phyloP scores from a whole-genome alignment of 2,329 filamentous ascomycete genomes.

The Talaromyces sp. region DNA sequence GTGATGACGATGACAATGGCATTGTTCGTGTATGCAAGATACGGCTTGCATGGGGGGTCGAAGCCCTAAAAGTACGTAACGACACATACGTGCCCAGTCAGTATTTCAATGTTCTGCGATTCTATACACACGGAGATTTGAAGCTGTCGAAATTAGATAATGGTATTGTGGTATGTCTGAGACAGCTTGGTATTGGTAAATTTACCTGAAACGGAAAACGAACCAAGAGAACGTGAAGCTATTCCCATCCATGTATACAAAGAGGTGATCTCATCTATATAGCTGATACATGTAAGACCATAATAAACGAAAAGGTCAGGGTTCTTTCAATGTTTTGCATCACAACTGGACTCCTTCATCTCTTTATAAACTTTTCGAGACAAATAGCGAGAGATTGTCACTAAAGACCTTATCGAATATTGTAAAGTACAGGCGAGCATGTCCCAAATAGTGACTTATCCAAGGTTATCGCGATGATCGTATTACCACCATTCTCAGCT shows the following conservation, averaged over 20 bases:
- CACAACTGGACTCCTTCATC: neutral
- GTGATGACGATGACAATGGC: neutral
- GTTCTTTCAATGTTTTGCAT: too few relatives aligned
- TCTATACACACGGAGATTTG: too few relatives aligned
- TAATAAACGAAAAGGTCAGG: neutral
- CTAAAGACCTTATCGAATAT: neutral
- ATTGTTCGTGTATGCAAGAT: conserved; percentile 1
- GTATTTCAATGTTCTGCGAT: neutral
- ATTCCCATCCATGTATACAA: neutral
- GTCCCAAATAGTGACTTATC: neutral
- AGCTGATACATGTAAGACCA: neutral
- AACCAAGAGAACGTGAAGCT: neutral
- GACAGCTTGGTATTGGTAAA: neutral
- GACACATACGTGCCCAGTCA: neutral
- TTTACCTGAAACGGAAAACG: neutral
- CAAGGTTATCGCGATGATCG: neutral
- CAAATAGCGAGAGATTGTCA: neutral
- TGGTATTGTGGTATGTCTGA: neutral
- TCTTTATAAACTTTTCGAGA: neutral
- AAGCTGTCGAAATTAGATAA: too few relatives aligned
- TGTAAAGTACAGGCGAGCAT: neutral
- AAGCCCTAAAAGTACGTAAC: neutral
- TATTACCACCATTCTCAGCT: neutral
- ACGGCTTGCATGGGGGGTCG: neutral
- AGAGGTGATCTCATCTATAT: neutral